A percentile compares a stretch with the other conserved stretches of the same genome.
These are phyloP conservation scores for Xanthoconium separans DNA, from an alignment of 1,284 basidiomycete genomes.

Conservation along the genomic window DNA sequence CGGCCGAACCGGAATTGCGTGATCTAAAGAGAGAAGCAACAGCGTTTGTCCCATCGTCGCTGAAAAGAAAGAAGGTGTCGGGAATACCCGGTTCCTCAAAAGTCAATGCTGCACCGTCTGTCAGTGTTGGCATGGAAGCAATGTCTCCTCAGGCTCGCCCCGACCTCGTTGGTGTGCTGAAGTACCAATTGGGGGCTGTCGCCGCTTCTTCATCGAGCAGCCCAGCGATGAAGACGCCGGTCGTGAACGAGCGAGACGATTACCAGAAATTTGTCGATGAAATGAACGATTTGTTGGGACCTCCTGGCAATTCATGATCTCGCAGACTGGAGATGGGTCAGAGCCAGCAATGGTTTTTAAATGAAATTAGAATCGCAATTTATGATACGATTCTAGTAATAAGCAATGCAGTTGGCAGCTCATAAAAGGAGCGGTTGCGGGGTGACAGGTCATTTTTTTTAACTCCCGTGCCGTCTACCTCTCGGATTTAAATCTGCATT, in stretches of 20 bases:
- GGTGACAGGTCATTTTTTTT: background rate
- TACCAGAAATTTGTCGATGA: conserved; percentile 76
- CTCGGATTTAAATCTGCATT: background rate
- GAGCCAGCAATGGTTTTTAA: background rate
- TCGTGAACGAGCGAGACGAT: conserved; percentile 56
- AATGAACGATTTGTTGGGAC: conserved; percentile 58
- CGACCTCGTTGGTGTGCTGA: conserved; percentile 63
- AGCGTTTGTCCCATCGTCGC: conserved; percentile 75
- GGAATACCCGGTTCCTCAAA: conserved; percentile 37
- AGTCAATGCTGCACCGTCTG: conserved; percentile 63
- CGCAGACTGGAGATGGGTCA: background rate
- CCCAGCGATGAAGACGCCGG: conserved; percentile 14
- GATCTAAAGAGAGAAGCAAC: conserved; percentile 92
- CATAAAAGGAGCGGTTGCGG: background rate
- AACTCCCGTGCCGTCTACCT: background rate
- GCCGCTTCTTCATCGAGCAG: conserved; percentile 13
- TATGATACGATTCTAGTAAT: conserved; percentile 4
- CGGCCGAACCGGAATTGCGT: conserved; percentile 80
- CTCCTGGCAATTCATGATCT: conserved; percentile 14
- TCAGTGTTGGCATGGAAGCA: conserved; percentile 39
- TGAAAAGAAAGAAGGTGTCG: conserved; percentile 61
- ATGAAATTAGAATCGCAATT: background rate
- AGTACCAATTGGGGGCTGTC: conserved; percentile 52
- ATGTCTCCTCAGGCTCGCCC: conserved; percentile 45
- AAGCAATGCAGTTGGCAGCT: background rate